Base-by-base conservation (phyloP, 176 grass and related monocot species). In the Oryza australiensis region DNA sequence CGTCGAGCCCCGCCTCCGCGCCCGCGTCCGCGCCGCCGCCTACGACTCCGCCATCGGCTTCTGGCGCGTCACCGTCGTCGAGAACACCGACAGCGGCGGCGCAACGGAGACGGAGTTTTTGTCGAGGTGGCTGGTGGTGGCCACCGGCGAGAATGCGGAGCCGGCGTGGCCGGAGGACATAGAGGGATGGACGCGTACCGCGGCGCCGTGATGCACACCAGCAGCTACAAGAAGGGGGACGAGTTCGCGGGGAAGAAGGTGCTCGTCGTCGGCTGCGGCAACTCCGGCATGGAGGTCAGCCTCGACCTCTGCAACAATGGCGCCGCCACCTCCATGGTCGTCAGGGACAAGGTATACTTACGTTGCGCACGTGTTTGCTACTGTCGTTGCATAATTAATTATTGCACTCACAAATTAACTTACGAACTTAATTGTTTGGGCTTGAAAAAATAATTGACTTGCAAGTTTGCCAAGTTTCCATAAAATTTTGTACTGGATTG, bases 201-300 rank as follows among this genome's bases (percentile, higher is more conserved):
- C 9, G 88, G 86, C 37, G 37, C 38, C 11, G 62, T 80, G 5
- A 62, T 94, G 90, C 94, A 97, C 80, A 94, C 94, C 0, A 91
- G 92, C 69, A 88, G 85, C 42, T 97, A 97, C 68, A 89, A 81
- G 81, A 97, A 57, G 12, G 92, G 86, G 26, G 86, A 88, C 62
- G 90, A 91, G 67, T 92, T 91, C 71, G 84, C 80, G 4, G 88
- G 90, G 20, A 86, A 89, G 81, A 92, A 89, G 76, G 95, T 98
- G 72, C 86, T 98, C 42, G 92, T 98, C 22, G 86, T 98, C 12
- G 95, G 95, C 7, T 93, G 92, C 41, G 95, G 95, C 40, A 98
- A 98, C 81, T 98, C 95, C 12, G 92, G 95, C 74, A 98, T 98
- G 95, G 95, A 98, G 88, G 90, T 98, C 33, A 88, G 90, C 90